Evolutionary conservation across 2,329 filamentous ascomycete species (phyloP).

Genomic region (Diplodia intermedia): DNA sequence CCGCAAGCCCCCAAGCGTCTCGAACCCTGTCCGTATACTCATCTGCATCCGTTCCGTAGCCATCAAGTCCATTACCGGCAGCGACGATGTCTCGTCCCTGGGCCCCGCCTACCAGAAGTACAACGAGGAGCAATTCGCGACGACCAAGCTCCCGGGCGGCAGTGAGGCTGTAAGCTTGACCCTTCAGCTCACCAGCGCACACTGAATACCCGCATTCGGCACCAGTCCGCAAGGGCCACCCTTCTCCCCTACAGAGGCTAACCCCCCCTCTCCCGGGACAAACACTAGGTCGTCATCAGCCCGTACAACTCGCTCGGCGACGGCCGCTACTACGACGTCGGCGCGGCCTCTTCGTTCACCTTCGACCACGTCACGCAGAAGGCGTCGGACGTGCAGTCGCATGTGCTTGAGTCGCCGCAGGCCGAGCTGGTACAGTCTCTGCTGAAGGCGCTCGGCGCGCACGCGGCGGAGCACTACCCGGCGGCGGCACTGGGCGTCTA

Average conservation of each 20-base stretch:
- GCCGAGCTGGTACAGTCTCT: slow-evolving; percentile 84
- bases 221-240: too few species aligned
- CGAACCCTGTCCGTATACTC: slow-evolving; percentile 1
- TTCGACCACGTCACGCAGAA: slow-evolving; percentile 87
- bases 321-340: slow-evolving; percentile 87
- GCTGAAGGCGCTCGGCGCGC: slow-evolving; percentile 74
- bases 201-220: not conserved
- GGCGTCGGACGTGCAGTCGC: slow-evolving; percentile 80
- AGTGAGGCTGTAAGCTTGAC: slow-evolving; percentile 70
- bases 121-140: slow-evolving; percentile 92
- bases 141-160: slow-evolving; percentile 86
- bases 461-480: slow-evolving; percentile 88
- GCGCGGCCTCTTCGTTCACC: slow-evolving; percentile 84
- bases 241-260: not conserved
- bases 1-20: not conserved
- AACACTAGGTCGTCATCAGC: slow-evolving; percentile 74
- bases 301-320: slow-evolving; percentile 81
- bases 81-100: slow-evolving; percentile 73
- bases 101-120: slow-evolving; percentile 88
- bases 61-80: slow-evolving; percentile 83
- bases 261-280: not conserved
- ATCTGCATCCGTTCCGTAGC: slow-evolving; percentile 60
- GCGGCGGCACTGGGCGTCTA: slow-evolving; percentile 82
- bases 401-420: slow-evolving; percentile 77
- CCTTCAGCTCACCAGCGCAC: not conserved